A percentile compares a stretch with the other conserved stretches of the same genome.
Evolutionary conservation across 169 alveolate genomes (phyloP).

Genomic region (Perkinsus chesapeaki): DNA sequence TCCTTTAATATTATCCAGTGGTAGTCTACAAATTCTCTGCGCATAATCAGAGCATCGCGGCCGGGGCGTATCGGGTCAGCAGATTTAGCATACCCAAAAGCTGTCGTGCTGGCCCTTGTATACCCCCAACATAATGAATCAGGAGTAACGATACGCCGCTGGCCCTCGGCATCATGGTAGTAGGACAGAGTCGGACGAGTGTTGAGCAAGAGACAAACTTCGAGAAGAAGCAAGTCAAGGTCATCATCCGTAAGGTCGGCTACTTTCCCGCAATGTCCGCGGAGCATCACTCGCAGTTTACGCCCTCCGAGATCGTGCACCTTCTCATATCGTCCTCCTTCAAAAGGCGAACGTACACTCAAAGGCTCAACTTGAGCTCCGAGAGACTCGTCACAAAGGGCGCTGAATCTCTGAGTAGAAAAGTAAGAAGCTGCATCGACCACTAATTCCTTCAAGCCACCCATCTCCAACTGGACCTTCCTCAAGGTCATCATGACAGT

Average conservation of each 20-base stretch:
- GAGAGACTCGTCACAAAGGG: background rate
- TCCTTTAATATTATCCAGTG: too few species aligned
- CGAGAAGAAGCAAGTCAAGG: background rate
- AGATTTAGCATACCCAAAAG: background rate
- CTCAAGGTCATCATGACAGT: background rate
- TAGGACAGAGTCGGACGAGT: background rate
- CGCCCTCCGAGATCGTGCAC: background rate
- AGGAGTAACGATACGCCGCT: background rate
- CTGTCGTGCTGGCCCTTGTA: background rate
- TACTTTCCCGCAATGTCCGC: background rate
- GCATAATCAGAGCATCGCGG: background rate
- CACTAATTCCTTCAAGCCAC: background rate
- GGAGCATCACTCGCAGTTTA: background rate
- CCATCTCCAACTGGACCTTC: background rate
- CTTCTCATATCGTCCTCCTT: background rate
- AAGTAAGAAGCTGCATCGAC: background rate
- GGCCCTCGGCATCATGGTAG: background rate
- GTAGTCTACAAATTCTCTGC: background rate
- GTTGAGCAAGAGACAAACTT: background rate
- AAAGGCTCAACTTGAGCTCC: background rate
- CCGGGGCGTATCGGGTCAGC: background rate
- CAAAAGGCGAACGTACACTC: background rate
- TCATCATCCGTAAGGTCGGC: background rate
- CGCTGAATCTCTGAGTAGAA: background rate
- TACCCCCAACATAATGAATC: background rate